These are phyloP conservation scores for Helianthus tuberosus DNA, from an alignment of 129 eudicot genomes.

Conservation along the genomic window DNA sequence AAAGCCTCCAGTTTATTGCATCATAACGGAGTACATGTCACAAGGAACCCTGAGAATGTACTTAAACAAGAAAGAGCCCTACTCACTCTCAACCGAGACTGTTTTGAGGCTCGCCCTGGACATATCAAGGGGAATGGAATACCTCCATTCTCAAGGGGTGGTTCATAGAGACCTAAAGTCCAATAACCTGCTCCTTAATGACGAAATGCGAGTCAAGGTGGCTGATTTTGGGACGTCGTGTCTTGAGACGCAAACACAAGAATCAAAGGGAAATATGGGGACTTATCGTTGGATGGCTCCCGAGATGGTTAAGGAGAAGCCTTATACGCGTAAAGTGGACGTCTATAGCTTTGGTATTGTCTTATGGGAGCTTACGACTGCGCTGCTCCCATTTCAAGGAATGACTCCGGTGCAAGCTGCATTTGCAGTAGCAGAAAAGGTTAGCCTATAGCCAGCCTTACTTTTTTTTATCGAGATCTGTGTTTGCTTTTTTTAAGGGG, in stretches of 20 bases:
- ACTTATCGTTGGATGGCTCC: conserved; percentile 99
- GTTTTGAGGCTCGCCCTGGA: conserved; percentile 89
- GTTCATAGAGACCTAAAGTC: conserved; percentile 95
- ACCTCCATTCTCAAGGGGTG: conserved; percentile 97
- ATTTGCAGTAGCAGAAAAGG: conserved; percentile 97
- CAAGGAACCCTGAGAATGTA: conserved; percentile 98
- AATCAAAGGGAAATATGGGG: conserved; percentile 93
- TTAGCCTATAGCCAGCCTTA: not conserved
- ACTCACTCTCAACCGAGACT: conserved; percentile 90
- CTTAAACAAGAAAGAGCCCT: conserved; percentile 97
- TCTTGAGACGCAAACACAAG: conserved; percentile 84
- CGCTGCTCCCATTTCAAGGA: conserved; percentile 97
- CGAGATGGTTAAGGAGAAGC: conserved; percentile 93
- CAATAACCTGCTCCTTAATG: conserved; percentile 80
- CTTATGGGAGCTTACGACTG: conserved; percentile 94
- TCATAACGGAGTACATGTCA: conserved; percentile 97
- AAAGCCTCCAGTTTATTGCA: conserved; percentile 96
- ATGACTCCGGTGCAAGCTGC: conserved; percentile 99
- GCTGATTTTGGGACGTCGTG: conserved; percentile 98
- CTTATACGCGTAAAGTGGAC: conserved; percentile 90
- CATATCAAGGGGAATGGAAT: conserved; percentile 95
- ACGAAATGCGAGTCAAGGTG: conserved; percentile 96
- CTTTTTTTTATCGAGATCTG: too few species aligned
- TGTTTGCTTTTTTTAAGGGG: too few species aligned
- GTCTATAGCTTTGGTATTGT: conserved; percentile 98